Conservation (phyloP, 2,329 filamentous ascomycete species). For the Pseudogymnoascus sp. region DNA sequence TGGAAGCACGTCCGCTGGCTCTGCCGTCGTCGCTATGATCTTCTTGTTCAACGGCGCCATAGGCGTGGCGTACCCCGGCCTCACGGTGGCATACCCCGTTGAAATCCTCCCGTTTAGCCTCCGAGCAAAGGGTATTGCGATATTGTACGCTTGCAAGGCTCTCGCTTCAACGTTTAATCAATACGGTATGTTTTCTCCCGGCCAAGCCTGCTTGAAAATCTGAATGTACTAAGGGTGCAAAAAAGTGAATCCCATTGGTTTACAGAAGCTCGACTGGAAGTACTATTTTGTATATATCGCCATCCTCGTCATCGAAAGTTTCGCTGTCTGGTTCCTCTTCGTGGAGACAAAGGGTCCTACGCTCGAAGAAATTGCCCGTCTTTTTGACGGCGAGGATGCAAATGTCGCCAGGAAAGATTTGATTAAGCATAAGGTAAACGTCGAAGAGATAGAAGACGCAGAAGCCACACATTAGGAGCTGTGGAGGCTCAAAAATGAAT, state of each 20-base stretch:
- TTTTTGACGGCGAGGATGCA: constrained; percentile 27
- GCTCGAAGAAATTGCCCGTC: constrained; percentile 28
- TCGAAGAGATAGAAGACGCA: too few species aligned
- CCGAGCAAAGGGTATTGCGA: constrained; percentile 22
- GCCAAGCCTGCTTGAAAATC: too few species aligned
- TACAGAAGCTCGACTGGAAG: constrained; percentile 19
- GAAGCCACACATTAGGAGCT: too few species aligned
- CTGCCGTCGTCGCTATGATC: constrained; percentile 31
- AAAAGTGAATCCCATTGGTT: constrained; percentile 21
- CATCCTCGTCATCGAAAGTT: constrained; percentile 25
- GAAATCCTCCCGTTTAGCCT: constrained; percentile 22
- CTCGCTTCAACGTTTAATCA: too few species aligned
- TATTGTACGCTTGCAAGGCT: too few species aligned
- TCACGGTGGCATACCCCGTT: constrained; percentile 17
- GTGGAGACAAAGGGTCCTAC: constrained; percentile 29
- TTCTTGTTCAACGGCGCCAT: constrained; percentile 30
- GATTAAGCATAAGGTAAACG: too few species aligned
- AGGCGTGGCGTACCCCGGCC: constrained; percentile 23
- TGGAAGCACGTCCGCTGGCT: constrained; percentile 19
- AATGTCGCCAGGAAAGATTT: too few species aligned
- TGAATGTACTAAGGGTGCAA: too few species aligned
- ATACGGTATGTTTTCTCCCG: too few species aligned
- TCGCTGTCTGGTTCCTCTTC: constrained; percentile 29
- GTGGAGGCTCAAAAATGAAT: too few species aligned
- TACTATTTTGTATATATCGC: constrained; percentile 29